Evolutionary conservation across 2,329 filamentous ascomycete species (phyloP), one percentile per base, ranked within the genome.

Genomic region (Apiospora rasikravindrae): DNA sequence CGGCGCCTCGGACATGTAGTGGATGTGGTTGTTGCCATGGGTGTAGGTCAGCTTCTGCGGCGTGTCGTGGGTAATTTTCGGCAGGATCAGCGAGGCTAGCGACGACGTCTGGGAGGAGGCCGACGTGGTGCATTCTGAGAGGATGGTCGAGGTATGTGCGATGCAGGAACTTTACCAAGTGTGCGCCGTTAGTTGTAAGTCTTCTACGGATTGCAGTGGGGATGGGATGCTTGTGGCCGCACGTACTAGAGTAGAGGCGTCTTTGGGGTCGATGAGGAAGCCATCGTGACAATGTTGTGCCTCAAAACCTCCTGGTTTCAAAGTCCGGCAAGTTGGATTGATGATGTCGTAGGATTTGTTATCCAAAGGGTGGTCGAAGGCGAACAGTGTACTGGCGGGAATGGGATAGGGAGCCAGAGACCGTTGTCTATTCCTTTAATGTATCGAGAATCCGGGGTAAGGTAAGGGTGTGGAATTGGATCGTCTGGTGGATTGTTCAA

Each of bases 11-110:
- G 95, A 90, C 80, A 98, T 93, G 87, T 97, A 98, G 88, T 99
- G 96, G 83, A 98, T 96, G 87, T 96, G 94, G 82, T 97, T 92
- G 73, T 92, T 87, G 84, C 95, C 93, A 83, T 98, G 95, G 53
- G 94, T 97, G 86, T 97, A 98, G 71, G 96, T 98, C 76, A 97
- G 90, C 84, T 98, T 98, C 80, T 97, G 91, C 0, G 95, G 88
- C 42, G 88, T 86, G 75, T 87, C 84, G 85, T 99, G 96, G 71
- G 89, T 88, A 86, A 99, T 97, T 83, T 98, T 98, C 72, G 97
- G 96, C 64, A 99, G 94, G 85, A 99, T 95, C 78, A 98, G 88
- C 64, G 95, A 96, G 76, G 96, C 94, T 78, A 98, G 93, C 16
- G 93, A 95, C 5, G 94, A 95, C 72, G 94, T 93, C 77, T 94